phyloP scores from a whole-genome alignment of 1,284 basidiomycete genomes.

The Marasmius oreades region DNA sequence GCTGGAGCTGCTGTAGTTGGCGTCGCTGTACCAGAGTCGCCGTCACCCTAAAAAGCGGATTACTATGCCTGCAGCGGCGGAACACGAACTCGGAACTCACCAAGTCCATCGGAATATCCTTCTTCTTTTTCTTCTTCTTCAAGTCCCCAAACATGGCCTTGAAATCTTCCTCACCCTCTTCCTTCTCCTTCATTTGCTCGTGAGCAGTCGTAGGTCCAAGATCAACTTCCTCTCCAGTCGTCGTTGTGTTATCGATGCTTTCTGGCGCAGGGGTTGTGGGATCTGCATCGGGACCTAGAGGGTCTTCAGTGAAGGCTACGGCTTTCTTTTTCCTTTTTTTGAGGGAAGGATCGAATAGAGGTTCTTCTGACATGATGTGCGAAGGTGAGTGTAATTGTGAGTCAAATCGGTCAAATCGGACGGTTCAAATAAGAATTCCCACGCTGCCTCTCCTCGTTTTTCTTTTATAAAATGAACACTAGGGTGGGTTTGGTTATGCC shows the following conservation, averaged over 20 bases:
- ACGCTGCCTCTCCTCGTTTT: too few species aligned
- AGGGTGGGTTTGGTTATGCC: too few species aligned
- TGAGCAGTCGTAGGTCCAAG: conserved; percentile 71
- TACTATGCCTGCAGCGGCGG: conserved; percentile 5
- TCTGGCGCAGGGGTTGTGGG: conserved; percentile 73
- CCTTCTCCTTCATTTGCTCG: conserved; percentile 61
- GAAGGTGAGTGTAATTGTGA: conserved; percentile 17
- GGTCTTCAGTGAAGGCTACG: conserved; percentile 80
- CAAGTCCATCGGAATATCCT: conserved; percentile 81
- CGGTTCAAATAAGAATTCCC: too few species aligned
- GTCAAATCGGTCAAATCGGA: too few species aligned
- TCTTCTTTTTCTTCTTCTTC: conserved; percentile 94
- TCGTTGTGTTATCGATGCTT: conserved; percentile 61
- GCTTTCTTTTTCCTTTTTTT: conserved; percentile 87
- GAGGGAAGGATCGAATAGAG: conserved; percentile 77
- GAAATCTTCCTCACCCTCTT: conserved; percentile 62
- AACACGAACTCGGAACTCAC: conserved; percentile 38
- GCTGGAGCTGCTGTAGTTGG: conserved; percentile 41
- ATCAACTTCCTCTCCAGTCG: conserved; percentile 67
- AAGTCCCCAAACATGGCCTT: conserved; percentile 84
- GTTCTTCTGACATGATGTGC: conserved; percentile 63
- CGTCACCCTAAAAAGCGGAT: conserved; percentile 37
- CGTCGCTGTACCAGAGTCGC: conserved; percentile 58
- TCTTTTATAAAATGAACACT: too few species aligned
- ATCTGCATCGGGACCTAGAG: conserved; percentile 78